Evolutionary conservation across 495 filamentous ascomycete genomes (phyloP).

Genomic region (Podospora pseudoanserina): DNA sequence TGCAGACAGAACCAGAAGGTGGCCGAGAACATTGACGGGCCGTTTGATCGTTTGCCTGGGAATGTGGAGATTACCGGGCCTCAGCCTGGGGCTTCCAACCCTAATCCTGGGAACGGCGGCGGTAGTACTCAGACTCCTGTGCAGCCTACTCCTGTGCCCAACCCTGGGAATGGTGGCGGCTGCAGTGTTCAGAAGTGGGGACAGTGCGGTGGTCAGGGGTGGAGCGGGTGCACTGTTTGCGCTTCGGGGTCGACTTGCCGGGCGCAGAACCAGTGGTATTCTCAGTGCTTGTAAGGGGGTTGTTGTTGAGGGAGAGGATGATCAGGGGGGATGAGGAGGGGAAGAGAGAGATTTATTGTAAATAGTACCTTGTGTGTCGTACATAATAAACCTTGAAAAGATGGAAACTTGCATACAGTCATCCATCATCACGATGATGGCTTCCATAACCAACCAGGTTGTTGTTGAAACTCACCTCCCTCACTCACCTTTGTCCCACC

Average conservation of each 20-base stretch:
- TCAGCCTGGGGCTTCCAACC: conserved; percentile 18
- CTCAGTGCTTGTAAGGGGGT: conserved; percentile 41
- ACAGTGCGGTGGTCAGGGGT: conserved; percentile 21
- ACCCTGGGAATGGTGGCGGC: conserved; percentile 7
- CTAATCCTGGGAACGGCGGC: conserved; percentile 3
- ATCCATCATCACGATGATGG: neutral
- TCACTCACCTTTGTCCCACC: no score
- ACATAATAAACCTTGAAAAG: neutral
- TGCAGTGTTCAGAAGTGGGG: conserved; percentile 11
- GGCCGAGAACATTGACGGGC: conserved; percentile 39
- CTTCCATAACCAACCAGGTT: neutral
- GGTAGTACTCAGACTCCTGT: neutral
- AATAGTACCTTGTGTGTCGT: conserved; percentile 1
- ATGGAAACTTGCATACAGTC: neutral
- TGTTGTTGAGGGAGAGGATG: neutral
- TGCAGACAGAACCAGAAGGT: conserved; percentile 33
- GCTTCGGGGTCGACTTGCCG: conserved; percentile 19
- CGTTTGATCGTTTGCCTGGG: conserved; percentile 19
- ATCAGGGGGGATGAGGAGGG: neutral
- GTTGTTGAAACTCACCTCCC: no score
- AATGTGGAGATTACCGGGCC: conserved; percentile 15
- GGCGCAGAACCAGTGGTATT: conserved; percentile 39
- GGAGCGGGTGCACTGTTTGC: conserved; percentile 17
- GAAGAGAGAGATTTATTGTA: neutral
- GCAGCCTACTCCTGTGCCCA: neutral